Percentiles rank a stretch among this genome's conserved stretches.
These are phyloP conservation scores for Camelina sativa DNA, from an alignment of 345 rosid genomes.

Conservation along the genomic window DNA sequence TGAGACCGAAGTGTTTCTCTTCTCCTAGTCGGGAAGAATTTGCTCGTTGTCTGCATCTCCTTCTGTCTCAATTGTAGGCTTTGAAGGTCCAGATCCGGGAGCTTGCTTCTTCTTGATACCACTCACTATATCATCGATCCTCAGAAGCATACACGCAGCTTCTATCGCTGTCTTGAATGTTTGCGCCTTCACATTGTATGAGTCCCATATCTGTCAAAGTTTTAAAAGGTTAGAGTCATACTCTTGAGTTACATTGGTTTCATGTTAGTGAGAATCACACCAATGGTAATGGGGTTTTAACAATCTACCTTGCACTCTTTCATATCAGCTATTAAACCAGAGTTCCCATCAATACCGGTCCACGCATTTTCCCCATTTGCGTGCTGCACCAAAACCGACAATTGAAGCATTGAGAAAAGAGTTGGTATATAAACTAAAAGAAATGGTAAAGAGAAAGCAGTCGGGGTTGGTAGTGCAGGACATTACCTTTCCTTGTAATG, in stretches of 20 bases:
- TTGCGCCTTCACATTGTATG: constrained; percentile 87
- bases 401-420: constrained; percentile 11
- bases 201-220: constrained; percentile 73
- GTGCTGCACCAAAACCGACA: constrained; percentile 50
- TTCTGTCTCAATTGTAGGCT: constrained; percentile 86
- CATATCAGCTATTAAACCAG: constrained; percentile 86
- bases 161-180: constrained; percentile 92
- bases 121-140: constrained; percentile 94
- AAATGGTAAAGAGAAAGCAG: not conserved
- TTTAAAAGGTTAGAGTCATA: not conserved
- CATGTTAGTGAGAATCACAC: not conserved
- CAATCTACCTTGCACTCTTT: constrained; percentile 71
- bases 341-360: constrained; percentile 86
- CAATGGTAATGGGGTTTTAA: not conserved
- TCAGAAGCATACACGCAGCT: constrained; percentile 85
- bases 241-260: not conserved
- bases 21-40: constrained; percentile 86
- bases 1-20: constrained; percentile 38
- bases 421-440: not conserved
- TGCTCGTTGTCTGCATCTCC: constrained; percentile 94
- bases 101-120: constrained; percentile 96
- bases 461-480: not conserved
- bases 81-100: constrained; percentile 71
- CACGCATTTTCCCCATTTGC: constrained; percentile 96
- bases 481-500: constrained; percentile 80